Conservation (phyloP, 441 rosid species). For the Gossypium schwendimanii region DNA sequence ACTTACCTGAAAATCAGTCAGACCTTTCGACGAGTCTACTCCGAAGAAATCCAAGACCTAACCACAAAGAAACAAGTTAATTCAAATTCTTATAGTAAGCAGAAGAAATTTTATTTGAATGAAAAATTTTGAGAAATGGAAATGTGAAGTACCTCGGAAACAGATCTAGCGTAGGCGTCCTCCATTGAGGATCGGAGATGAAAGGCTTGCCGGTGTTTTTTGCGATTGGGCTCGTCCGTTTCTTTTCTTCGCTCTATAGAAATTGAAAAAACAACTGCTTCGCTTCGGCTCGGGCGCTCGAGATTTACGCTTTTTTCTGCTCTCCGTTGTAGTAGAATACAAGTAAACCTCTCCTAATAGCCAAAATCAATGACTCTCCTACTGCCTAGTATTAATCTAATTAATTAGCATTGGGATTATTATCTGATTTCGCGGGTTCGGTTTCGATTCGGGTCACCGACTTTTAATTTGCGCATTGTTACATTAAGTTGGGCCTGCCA, state of each 20-base stretch:
- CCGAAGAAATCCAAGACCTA: constrained; percentile 86
- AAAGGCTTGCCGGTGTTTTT: neutral
- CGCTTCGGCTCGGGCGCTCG: neutral
- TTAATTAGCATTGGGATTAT: neutral
- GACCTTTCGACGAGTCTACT: constrained; percentile 71
- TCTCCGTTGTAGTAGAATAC: neutral
- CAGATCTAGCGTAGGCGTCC: constrained; percentile 93
- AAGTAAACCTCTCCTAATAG: neutral
- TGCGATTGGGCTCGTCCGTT: neutral
- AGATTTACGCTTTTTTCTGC: neutral
- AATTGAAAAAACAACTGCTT: neutral
- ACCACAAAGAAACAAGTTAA: constrained; percentile 8
- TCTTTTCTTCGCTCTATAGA: neutral
- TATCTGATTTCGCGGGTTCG: neutral
- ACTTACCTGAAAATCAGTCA: constrained; percentile 78
- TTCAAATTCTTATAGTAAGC: neutral
- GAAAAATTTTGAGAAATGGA: constrained; percentile 9
- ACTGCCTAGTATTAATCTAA: neutral
- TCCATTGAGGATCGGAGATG: constrained; percentile 46
- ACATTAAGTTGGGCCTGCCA: neutral
- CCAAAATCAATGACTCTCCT: neutral
- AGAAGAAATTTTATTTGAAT: neutral
- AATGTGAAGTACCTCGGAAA: constrained; percentile 59
- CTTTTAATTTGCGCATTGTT: neutral
- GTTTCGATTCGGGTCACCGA: neutral